Conservation (phyloP, 805 yeast genomes). For the Nakazawaea wyomingensis region DNA sequence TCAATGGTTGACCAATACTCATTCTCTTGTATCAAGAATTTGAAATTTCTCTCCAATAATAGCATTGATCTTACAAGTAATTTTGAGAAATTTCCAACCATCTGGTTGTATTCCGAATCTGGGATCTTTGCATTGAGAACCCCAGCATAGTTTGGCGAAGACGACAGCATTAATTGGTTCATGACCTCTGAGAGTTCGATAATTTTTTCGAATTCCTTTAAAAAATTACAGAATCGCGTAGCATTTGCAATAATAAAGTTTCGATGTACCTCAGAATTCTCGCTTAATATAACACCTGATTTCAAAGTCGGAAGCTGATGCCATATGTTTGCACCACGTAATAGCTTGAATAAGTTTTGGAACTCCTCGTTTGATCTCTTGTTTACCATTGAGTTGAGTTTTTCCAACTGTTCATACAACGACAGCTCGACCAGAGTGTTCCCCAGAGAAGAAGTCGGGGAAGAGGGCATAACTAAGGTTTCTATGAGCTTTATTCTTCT, state of each 20-base stretch:
- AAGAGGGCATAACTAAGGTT: neutral
- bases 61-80: constrained; percentile 8
- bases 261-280: neutral
- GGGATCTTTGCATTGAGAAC: neutral
- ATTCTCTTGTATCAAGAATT: constrained; percentile 1
- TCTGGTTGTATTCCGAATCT: neutral
- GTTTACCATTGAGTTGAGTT: neutral
- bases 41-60: constrained; percentile 7
- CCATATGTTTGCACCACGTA: constrained; percentile 1
- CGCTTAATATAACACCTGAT: too few relatives aligned
- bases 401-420: neutral
- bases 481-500: constrained; percentile 1
- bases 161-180: neutral
- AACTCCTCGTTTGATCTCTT: neutral
- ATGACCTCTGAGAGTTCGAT: neutral
- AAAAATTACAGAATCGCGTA: neutral
- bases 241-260: constrained; percentile 1
- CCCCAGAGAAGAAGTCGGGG: neutral
- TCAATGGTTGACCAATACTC: constrained; percentile 1
- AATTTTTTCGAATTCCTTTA: constrained; percentile 1
- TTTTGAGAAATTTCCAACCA: neutral
- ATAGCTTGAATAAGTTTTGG: neutral
- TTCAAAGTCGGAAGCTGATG: neutral
- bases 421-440: neutral
- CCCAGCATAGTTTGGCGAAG: neutral